These are phyloP conservation scores for Phenoliferia sp. DNA, from an alignment of 1,284 basidiomycete species.

Conservation along the genomic window DNA sequence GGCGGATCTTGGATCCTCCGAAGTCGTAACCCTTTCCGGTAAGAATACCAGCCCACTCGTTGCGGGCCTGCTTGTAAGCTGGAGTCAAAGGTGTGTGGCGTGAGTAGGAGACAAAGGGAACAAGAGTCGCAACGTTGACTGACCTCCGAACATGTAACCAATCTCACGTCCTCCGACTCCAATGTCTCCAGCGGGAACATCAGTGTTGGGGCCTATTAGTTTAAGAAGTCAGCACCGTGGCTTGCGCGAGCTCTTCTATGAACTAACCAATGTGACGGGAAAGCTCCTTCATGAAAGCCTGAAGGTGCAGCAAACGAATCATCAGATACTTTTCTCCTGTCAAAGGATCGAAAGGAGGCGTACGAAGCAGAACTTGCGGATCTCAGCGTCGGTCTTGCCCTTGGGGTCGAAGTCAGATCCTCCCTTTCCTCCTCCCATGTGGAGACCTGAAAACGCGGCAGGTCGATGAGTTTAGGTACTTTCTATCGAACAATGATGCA, in stretches of 20 bases:
- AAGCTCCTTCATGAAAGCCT: slow-evolving; percentile 68
- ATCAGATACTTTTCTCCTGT: background rate
- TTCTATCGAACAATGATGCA: background rate
- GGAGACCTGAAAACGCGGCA: slow-evolving; percentile 46
- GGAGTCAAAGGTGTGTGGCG: background rate
- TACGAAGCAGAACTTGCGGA: slow-evolving; percentile 61
- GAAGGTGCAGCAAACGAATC: slow-evolving; percentile 26
- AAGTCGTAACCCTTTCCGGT: slow-evolving; percentile 66
- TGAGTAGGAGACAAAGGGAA: too few species aligned
- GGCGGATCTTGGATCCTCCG: slow-evolving; percentile 67
- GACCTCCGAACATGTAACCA: slow-evolving; percentile 29
- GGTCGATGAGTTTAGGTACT: background rate
- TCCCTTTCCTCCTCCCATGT: slow-evolving; percentile 62
- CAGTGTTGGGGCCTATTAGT: slow-evolving; percentile 38
- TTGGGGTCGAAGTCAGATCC: slow-evolving; percentile 59
- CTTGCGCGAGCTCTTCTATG: slow-evolving; percentile 31
- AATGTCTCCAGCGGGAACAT: slow-evolving; percentile 50
- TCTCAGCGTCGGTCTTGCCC: slow-evolving; percentile 71
- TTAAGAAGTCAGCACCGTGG: background rate
- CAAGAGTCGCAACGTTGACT: background rate
- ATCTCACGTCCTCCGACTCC: slow-evolving; percentile 61
- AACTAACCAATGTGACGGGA: slow-evolving; percentile 58
- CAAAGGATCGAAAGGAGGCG: slow-evolving; percentile 15
- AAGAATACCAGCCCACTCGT: slow-evolving; percentile 71
- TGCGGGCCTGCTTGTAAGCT: slow-evolving; percentile 67